Conservation (phyloP, 106 monocot genomes). For the Phalaenopsis aphrodite region DNA sequence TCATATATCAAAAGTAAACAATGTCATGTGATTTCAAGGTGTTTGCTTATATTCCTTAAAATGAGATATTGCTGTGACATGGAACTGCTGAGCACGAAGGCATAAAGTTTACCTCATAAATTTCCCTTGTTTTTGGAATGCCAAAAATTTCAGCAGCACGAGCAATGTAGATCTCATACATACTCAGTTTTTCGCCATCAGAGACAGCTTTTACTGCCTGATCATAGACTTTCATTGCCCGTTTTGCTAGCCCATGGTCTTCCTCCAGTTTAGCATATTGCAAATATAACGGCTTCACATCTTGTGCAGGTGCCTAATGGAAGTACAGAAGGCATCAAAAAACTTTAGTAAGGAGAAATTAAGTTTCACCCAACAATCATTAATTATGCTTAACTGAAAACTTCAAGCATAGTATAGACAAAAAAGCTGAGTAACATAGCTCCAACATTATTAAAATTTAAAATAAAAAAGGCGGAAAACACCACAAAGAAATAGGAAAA, state of each 20-base stretch:
- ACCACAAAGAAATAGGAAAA: not conserved
- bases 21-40: not conserved
- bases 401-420: not conserved
- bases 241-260: conserved; percentile 84
- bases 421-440: not conserved
- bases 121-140: conserved; percentile 92
- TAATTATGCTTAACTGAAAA: not conserved
- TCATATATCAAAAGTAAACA: not conserved
- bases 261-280: conserved; percentile 98
- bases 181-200: conserved; percentile 71
- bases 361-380: not conserved
- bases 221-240: conserved; percentile 95
- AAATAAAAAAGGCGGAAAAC: not conserved
- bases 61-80: not conserved
- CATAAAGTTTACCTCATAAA: conserved; percentile 68
- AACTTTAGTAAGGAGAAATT: not conserved
- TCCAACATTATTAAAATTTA: not conserved
- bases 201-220: conserved; percentile 82
- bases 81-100: not conserved
- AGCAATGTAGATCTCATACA: conserved; percentile 98
- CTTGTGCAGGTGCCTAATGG: conserved; percentile 74
- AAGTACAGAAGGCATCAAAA: conserved; percentile 8
- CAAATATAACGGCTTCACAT: conserved; percentile 77
- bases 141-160: conserved; percentile 94
- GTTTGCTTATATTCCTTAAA: not conserved